A percentile compares a stretch with the other conserved stretches of the same genome.
phyloP scores from a whole-genome alignment of 148 eudicot species.

The Rhododendron simsii region DNA sequence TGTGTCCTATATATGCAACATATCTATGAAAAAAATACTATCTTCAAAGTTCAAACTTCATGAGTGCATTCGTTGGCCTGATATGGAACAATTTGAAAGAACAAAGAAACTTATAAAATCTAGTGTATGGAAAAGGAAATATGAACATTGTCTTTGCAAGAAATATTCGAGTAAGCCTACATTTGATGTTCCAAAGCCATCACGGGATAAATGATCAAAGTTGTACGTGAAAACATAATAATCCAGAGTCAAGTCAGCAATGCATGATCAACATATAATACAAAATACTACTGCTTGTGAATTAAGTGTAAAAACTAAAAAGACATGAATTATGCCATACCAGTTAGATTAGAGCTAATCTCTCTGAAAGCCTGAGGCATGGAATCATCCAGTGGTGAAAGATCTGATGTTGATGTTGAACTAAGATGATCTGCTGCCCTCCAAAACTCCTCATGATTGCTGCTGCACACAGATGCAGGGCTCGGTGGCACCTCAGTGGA shows the following conservation, averaged over 20 bases:
- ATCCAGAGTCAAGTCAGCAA: not conserved
- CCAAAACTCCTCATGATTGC: constrained; percentile 75
- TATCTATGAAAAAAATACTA: not conserved
- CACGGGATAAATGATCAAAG: not conserved
- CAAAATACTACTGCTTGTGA: not conserved
- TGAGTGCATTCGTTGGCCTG: not conserved
- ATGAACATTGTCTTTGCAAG: not conserved
- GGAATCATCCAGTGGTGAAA: constrained; percentile 61
- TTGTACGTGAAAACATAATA: not conserved
- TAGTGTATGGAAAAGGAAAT: not conserved
- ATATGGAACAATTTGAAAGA: not conserved
- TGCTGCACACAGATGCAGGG: constrained; percentile 91
- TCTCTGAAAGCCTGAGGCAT: constrained; percentile 62
- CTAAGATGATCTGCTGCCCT: constrained; percentile 55
- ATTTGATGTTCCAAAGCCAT: not conserved
- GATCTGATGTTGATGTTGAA: constrained; percentile 58
- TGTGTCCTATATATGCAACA: not conserved
- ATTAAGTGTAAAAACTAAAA: not conserved
- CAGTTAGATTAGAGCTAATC: constrained; percentile 77
- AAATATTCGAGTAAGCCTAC: not conserved
- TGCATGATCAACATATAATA: not conserved
- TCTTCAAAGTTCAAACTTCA: not conserved
- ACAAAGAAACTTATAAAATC: not conserved
- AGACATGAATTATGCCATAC: constrained; percentile 30
- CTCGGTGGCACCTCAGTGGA: constrained; percentile 96